A percentile compares a stretch with the other conserved stretches of the same genome.
Evolutionary conservation across 768 basidiomycete genomes (phyloP).

Genomic region (Tricholoma flavovirens): DNA sequence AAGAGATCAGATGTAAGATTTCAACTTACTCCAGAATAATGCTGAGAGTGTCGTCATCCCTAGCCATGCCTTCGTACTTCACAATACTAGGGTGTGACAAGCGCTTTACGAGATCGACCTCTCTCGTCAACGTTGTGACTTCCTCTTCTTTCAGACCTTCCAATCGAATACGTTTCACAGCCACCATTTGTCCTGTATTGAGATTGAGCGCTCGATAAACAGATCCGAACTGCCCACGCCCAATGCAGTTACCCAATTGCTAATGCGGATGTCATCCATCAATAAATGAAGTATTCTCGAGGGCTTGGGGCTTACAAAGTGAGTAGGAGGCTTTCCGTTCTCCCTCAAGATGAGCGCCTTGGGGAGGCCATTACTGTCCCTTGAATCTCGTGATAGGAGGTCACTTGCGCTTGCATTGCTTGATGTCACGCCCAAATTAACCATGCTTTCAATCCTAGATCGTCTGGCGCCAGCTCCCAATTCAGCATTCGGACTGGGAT

Average conservation of each 20-base stretch:
- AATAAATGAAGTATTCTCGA: not conserved
- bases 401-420: slow-evolving; percentile 60
- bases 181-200: slow-evolving; percentile 95
- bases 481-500: slow-evolving; percentile 69
- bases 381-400: slow-evolving; percentile 51
- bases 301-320: slow-evolving; percentile 56
- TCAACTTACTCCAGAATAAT: slow-evolving; percentile 87
- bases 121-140: slow-evolving; percentile 85
- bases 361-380: slow-evolving; percentile 59
- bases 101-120: slow-evolving; percentile 89
- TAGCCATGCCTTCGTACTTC: slow-evolving; percentile 93
- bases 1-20: slow-evolving; percentile 1
- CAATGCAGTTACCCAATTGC: slow-evolving; percentile 98
- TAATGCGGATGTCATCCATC: slow-evolving; percentile 26
- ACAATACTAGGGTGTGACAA: slow-evolving; percentile 93
- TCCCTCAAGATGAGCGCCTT: slow-evolving; percentile 74
- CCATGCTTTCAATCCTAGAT: slow-evolving; percentile 70
- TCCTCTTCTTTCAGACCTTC: slow-evolving; percentile 90
- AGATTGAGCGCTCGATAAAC: slow-evolving; percentile 94
- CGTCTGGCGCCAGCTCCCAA: slow-evolving; percentile 46
- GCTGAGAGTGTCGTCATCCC: slow-evolving; percentile 83
- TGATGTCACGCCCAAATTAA: slow-evolving; percentile 50
- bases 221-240: slow-evolving; percentile 93
- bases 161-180: slow-evolving; percentile 92
- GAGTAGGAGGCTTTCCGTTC: slow-evolving; percentile 72